Evolutionary conservation across 768 basidiomycete genomes (phyloP), one percentile per base, ranked within the genome.

Genomic region (Exidia glandulosa): DNA sequence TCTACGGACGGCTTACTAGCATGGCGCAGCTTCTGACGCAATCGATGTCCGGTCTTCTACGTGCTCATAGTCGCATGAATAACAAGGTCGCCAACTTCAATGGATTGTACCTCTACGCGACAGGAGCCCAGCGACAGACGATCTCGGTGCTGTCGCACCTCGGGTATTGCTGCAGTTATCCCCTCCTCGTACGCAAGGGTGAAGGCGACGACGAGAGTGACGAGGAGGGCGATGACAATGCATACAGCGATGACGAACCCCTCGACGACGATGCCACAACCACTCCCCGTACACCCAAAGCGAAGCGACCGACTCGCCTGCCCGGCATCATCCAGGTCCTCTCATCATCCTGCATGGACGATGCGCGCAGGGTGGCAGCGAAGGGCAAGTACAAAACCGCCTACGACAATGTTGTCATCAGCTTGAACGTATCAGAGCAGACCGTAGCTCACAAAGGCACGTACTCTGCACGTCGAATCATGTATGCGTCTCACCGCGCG

Each of bases 351-450:
- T 67, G 66, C 59, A 56, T 66, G 0, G 25, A 36, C 3, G 34
- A 32, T 23, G 61, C 69, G 6, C 64, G 64, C 2, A 12, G 14
- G 6, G 30, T 73, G 33, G 73, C 71, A 0, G 37, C 65, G 16
- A 64, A 61, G 0, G 65, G 65, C 1, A 57, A 66, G 0, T 69
- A 61, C 57, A 60, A 34, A 0, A 45, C 47, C n/a, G 65, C 70
- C n/a, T 76, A 76, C 59, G 74, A 77, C 62, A 77, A 77, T 52
- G 72, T 76, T n/a, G 76, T 76, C 57, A 62, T 73, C 54, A 41
- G 67, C 1, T 64, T 66, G 31, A 61, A 63, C 4, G 63, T 56
- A 23, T 66, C 72, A 0, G 73, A 76, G 59, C 73, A 75, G 57
- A 61, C 70, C 3, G 56, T 75, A 9, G 73, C 72, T 1, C 65